Percentiles rank a stretch among this genome's conserved stretches.
Evolutionary conservation across 768 basidiomycete species (phyloP).

Genomic region (Hygrocybe coccinea): DNA sequence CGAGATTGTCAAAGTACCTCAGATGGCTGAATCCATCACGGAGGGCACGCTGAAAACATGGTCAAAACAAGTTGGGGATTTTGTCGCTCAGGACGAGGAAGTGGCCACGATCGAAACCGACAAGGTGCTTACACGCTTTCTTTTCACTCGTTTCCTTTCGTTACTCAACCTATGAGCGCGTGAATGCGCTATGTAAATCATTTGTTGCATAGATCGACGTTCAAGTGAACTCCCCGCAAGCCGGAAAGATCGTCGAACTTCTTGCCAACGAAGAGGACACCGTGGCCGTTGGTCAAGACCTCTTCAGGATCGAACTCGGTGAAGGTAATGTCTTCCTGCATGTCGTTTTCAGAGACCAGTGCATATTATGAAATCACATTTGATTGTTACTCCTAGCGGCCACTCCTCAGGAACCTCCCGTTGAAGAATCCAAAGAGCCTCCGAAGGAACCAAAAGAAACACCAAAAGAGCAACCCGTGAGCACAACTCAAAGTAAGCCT

Average conservation of each 20-base stretch:
- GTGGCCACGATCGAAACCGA: conserved; percentile 98
- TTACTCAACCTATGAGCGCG: too few species aligned
- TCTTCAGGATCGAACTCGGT: conserved; percentile 87
- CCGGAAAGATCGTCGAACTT: conserved; percentile 83
- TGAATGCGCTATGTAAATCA: neutral
- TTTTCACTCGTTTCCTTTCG: conserved; percentile 2
- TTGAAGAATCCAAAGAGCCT: conserved; percentile 27
- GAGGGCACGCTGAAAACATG: conserved; percentile 95
- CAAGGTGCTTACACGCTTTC: conserved; percentile 57
- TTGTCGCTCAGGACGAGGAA: conserved; percentile 89
- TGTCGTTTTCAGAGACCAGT: conserved; percentile 2
- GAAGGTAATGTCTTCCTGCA: conserved; percentile 30
- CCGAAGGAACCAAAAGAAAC: conserved; percentile 38
- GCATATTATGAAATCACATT: too few species aligned
- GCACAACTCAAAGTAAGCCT: conserved; percentile 43
- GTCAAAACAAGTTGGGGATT: conserved; percentile 90
- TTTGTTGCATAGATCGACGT: conserved; percentile 76
- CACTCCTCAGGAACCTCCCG: conserved; percentile 16
- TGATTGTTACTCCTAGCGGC: too few species aligned
- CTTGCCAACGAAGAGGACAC: conserved; percentile 91
- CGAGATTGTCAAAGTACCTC: conserved; percentile 90
- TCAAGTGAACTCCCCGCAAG: conserved; percentile 85
- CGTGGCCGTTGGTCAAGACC: conserved; percentile 89
- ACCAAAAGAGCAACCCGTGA: conserved; percentile 45
- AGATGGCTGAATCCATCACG: conserved; percentile 98